Percentiles rank a stretch among this genome's conserved stretches.
These are phyloP conservation scores for Aspergillus unguis DNA, from an alignment of 2,329 filamentous ascomycete genomes.

Conservation along the genomic window DNA sequence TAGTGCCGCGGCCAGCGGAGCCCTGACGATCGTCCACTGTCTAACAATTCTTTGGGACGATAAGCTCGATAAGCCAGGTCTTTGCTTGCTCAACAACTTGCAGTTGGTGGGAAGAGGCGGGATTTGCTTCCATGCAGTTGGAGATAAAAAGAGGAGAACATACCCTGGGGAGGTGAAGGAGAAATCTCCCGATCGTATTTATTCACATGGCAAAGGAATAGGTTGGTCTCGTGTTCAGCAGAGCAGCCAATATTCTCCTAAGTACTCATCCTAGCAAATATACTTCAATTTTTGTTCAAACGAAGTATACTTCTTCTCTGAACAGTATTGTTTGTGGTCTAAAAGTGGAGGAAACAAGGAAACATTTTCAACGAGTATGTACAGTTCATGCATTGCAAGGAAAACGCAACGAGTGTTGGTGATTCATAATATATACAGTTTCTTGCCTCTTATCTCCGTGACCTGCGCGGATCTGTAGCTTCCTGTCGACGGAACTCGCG, in stretches of 20 bases:
- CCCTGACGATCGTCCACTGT: neutral
- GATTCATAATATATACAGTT: constrained; percentile 6
- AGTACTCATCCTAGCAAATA: too few relatives aligned
- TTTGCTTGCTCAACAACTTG: constrained; percentile 2
- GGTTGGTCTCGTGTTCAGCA: neutral
- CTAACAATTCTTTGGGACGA: neutral
- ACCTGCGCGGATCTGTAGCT: constrained; percentile 74
- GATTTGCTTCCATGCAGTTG: neutral
- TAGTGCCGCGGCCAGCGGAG: constrained; percentile 4
- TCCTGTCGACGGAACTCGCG: constrained; percentile 78
- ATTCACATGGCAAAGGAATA: neutral
- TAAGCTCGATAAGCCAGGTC: constrained; percentile 7
- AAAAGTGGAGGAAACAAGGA: neutral
- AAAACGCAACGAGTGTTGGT: constrained; percentile 7
- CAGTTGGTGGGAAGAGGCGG: neutral
- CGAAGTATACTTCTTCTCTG: neutral
- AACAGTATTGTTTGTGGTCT: neutral
- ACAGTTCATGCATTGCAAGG: constrained; percentile 6
- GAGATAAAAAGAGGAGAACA: neutral
- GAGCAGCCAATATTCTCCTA: neutral
- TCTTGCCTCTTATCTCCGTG: constrained; percentile 46
- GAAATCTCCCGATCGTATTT: neutral
- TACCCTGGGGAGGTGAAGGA: neutral
- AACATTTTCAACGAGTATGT: constrained; percentile 6
- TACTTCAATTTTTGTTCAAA: too few relatives aligned